Base-by-base conservation (phyloP, 169 alveolate genomes). In the Ichthyophthirius multifiliis region DNA sequence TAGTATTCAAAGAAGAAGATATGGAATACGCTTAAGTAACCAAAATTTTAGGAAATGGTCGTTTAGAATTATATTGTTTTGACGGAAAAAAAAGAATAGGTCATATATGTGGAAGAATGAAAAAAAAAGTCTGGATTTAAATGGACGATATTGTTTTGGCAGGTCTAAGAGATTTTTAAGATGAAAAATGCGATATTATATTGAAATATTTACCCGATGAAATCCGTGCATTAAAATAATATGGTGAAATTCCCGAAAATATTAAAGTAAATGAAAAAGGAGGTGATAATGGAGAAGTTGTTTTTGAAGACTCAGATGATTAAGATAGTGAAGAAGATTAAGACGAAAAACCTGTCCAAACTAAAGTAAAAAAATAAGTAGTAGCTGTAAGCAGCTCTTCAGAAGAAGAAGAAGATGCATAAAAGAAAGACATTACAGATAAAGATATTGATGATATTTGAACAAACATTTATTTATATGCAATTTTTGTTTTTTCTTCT, bases 111-210 rank as follows among this genome's bases (percentile, higher is more conserved):
- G 99, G 99, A 16, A 98, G 97, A 88, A 94, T 98, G 98, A 94
- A 99, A 84, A 97, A 97, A 89, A 95, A 98, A 84, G 99, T 98
- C 46, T 99, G 99, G 99, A 98, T 99, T 5, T 97, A 97, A 82
- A 94, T 97, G 44, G 99, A 99, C 4, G 99, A 98, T 85, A 96
- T 98, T 12, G 95, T 98, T 32, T 87, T 96, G 77, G 98, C 98
- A 39, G 98, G 99, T 4, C 95, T 98, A 16, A 90, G 99, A 76
- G 99, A 99, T 75, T 99, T 95, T 90, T 99, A 98, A 90, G 99
- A 98, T 83, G 98, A 97, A 73, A 98, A 98, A 91, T 99, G 99
- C 27, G 99, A 99, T 85, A 99, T 99, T 73, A 96, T 99, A 74
- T 97, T 97, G 44, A 98, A 98, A 94, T 98, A 97, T 92, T 92